Conservation (phyloP, 768 basidiomycete genomes). For the Panus rudis region DNA sequence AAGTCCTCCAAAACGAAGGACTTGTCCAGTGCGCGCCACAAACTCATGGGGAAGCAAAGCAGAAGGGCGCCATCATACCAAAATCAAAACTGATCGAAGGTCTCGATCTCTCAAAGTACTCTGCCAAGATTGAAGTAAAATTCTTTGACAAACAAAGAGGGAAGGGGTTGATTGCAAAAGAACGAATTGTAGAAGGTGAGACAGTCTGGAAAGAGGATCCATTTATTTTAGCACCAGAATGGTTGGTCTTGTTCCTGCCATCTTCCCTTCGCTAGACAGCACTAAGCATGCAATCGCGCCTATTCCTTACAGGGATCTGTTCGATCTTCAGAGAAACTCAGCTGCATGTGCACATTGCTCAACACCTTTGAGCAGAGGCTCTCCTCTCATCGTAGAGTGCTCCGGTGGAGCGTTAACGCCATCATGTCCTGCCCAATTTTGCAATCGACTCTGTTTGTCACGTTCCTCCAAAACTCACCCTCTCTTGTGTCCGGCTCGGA, state of each 20-base stretch:
- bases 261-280: not conserved
- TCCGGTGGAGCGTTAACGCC: constrained; percentile 28
- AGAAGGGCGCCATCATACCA: constrained; percentile 35
- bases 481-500: constrained; percentile 67
- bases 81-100: constrained; percentile 56
- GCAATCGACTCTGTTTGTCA: constrained; percentile 68
- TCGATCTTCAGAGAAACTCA: constrained; percentile 53
- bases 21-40: constrained; percentile 28
- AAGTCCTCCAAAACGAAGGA: constrained; percentile 57
- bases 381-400: constrained; percentile 46
- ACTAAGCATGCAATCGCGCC: not conserved
- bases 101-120: constrained; percentile 59
- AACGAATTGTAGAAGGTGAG: constrained; percentile 63
- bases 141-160: constrained; percentile 68
- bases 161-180: constrained; percentile 74
- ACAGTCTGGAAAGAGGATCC: constrained; percentile 83
- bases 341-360: constrained; percentile 71
- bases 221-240: constrained; percentile 74
- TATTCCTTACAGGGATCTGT: constrained; percentile 60
- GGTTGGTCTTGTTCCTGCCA: constrained; percentile 34
- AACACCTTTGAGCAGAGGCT: constrained; percentile 42
- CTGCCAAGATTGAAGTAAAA: constrained; percentile 54
- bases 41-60: constrained; percentile 10
- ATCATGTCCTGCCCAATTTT: constrained; percentile 63
- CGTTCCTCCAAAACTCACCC: constrained; percentile 62